Evolutionary conservation across 208 protist species (phyloP).

Genomic region (Naegleria gruberi): DNA sequence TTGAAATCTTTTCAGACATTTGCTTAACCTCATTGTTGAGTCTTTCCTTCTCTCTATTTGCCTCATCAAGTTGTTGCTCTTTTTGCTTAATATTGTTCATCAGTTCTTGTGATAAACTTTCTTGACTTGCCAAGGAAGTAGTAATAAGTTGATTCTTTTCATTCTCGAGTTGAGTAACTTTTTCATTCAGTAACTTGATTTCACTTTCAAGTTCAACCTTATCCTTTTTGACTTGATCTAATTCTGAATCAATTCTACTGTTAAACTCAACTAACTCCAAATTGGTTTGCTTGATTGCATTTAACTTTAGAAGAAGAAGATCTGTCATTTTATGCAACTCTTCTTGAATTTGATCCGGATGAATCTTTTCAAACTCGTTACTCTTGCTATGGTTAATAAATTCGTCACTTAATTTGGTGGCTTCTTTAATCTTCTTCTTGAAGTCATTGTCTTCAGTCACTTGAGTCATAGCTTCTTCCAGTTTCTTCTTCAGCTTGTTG

Average conservation of each 20-base stretch:
- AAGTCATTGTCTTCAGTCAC: not conserved
- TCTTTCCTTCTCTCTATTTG: not conserved
- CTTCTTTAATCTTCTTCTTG: not conserved
- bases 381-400: not conserved
- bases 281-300: not conserved
- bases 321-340: not conserved
- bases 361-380: not conserved
- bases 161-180: not conserved
- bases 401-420: not conserved
- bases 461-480: not conserved
- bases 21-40: not conserved
- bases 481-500: not conserved
- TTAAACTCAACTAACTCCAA: not conserved
- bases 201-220: not conserved
- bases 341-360: not conserved
- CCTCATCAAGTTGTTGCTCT: not conserved
- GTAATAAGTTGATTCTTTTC: not conserved
- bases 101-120: not conserved
- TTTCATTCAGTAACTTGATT: not conserved
- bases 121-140: not conserved
- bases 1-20: not conserved
- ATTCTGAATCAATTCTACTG: not conserved
- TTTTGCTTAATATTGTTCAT: not conserved
- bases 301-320: not conserved
- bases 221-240: not conserved